Conservation (phyloP, 2,329 filamentous ascomycete genomes). For the Alternaria atra region DNA sequence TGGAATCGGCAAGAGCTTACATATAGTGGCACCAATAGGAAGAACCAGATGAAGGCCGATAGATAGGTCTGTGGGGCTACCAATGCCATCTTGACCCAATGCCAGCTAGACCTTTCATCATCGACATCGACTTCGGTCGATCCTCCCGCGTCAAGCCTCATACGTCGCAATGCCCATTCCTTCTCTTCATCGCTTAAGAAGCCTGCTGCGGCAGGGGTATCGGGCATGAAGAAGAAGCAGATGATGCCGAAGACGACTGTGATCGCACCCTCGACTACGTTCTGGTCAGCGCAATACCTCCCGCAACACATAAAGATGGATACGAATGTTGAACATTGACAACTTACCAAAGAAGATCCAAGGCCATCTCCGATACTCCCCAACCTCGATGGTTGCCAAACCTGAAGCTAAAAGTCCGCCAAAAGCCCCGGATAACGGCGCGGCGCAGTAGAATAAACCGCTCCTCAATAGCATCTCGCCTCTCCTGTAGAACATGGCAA, state of each 20-base stretch:
- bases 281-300: conserved; percentile 29
- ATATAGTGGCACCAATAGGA: conserved; percentile 58
- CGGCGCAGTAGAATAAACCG: conserved; percentile 50
- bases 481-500: conserved; percentile 55
- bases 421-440: conserved; percentile 54
- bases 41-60: conserved; percentile 48
- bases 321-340: not conserved
- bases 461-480: conserved; percentile 54
- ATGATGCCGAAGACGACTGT: conserved; percentile 52
- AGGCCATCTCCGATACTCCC: conserved; percentile 51
- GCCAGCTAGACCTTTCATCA: conserved; percentile 53
- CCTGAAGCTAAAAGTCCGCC: conserved; percentile 56
- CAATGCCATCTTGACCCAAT: conserved; percentile 50
- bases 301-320: conserved; percentile 1
- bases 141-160: conserved; percentile 40
- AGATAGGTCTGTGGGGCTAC: conserved; percentile 51
- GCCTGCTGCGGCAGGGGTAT: conserved; percentile 53
- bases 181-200: conserved; percentile 44
- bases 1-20: not conserved
- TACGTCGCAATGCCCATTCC: conserved; percentile 34
- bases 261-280: conserved; percentile 41
- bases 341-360: conserved; percentile 35
- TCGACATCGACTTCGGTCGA: conserved; percentile 42
- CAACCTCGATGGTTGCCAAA: conserved; percentile 50
- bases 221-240: conserved; percentile 62